phyloP scores from a whole-genome alignment of 1,139 yeast genomes.

The Debaryomyces sp. region DNA sequence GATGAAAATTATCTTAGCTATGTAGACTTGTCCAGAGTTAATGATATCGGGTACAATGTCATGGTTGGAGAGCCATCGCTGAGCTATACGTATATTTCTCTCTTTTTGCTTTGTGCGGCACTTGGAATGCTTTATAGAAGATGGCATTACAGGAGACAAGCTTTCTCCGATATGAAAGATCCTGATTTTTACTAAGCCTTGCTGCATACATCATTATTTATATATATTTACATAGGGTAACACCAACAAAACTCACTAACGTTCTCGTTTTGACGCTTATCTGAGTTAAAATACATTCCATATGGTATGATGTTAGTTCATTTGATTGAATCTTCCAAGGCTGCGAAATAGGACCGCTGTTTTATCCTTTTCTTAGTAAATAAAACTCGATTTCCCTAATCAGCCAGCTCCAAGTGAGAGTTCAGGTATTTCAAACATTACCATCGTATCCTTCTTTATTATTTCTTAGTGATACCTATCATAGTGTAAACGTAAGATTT shows the following conservation, averaged over 20 bases:
- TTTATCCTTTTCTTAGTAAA: not conserved
- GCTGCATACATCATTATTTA: not conserved
- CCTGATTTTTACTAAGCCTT: not conserved
- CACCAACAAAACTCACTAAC: too few relatives aligned
- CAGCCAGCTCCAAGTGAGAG: not conserved
- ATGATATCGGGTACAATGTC: conserved; percentile 8
- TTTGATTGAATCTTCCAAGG: not conserved
- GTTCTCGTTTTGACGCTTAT: too few relatives aligned
- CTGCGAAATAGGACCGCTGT: not conserved
- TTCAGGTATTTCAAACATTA: not conserved
- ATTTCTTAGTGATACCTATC: not conserved
- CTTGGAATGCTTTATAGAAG: conserved; percentile 17
- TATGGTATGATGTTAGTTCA: not conserved
- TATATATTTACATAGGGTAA: too few relatives aligned
- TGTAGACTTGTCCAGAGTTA: conserved; percentile 3
- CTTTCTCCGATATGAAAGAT: conserved; percentile 32
- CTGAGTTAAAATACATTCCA: not conserved
- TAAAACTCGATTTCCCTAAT: not conserved
- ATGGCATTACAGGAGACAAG: conserved; percentile 26
- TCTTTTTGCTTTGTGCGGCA: conserved; percentile 20
- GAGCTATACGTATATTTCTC: conserved; percentile 18
- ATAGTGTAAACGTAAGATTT: not conserved
- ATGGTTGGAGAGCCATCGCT: conserved; percentile 14
- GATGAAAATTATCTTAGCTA: not conserved
- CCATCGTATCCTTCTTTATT: not conserved